These are phyloP conservation scores for Ceratonia siliqua DNA, from an alignment of 306 rosid species.

Conservation along the genomic window DNA sequence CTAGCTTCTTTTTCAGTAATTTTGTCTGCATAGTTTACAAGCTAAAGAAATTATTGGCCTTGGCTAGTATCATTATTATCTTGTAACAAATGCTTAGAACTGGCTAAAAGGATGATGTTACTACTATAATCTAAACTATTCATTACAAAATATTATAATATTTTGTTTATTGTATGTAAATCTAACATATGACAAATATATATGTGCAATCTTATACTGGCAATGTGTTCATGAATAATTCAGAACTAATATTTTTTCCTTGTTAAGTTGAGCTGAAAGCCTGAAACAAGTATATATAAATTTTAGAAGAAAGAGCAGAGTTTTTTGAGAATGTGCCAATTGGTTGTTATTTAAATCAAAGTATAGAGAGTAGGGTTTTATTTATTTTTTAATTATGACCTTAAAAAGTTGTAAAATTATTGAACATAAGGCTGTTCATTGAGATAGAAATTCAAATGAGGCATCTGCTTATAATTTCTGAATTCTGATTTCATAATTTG, in stretches of 20 bases:
- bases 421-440: not conserved
- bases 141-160: not conserved
- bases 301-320: not conserved
- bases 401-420: not conserved
- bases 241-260: conserved; percentile 1
- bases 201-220: not conserved
- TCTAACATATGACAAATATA: not conserved
- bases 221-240: not conserved
- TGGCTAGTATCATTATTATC: not conserved
- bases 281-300: conserved; percentile 6
- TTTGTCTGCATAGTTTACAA: not conserved
- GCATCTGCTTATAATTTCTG: not conserved
- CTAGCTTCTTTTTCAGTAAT: conserved; percentile 2
- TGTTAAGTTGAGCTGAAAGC: not conserved
- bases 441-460: not conserved
- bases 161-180: not conserved
- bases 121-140: not conserved
- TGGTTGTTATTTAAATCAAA: not conserved
- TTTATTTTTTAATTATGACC: not conserved
- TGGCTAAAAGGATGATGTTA: conserved; percentile 7
- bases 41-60: not conserved
- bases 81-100: not conserved
- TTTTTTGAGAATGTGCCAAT: not conserved
- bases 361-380: not conserved
- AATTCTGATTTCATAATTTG: conserved; percentile 10